These are phyloP conservation scores for Aureobasidium sp. DNA, from an alignment of 2,329 filamentous ascomycete species.

Conservation along the genomic window DNA sequence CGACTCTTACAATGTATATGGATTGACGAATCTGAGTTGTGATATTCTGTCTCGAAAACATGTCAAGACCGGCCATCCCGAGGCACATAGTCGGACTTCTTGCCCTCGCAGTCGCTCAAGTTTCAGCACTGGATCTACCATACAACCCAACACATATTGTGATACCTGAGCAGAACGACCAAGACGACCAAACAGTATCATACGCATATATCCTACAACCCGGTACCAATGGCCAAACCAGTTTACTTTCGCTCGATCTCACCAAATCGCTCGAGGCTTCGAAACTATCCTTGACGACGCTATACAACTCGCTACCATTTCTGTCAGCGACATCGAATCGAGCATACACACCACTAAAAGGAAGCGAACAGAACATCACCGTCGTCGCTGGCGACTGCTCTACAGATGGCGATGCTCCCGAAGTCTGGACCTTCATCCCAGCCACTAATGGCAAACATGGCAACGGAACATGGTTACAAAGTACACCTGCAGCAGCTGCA, in stretches of 20 bases:
- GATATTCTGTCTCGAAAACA: neutral
- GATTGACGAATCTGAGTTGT: neutral
- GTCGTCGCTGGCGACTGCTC: slow-evolving; percentile 69
- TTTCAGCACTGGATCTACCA: slow-evolving; percentile 43
- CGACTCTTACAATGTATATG: neutral
- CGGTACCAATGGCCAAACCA: slow-evolving; percentile 36
- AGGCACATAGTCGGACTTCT: slow-evolving; percentile 7
- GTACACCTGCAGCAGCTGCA: slow-evolving; percentile 24
- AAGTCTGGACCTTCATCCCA: slow-evolving; percentile 61
- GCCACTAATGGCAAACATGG: slow-evolving; percentile 32
- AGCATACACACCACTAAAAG: slow-evolving; percentile 60
- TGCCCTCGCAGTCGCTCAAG: neutral
- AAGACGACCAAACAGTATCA: slow-evolving; percentile 26
- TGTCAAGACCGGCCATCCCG: slow-evolving; percentile 3
- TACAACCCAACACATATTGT: slow-evolving; percentile 73
- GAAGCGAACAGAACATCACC: slow-evolving; percentile 59
- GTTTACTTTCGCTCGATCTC: slow-evolving; percentile 59
- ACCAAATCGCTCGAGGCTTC: slow-evolving; percentile 47
- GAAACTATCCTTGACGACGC: slow-evolving; percentile 33
- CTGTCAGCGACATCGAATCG: slow-evolving; percentile 40
- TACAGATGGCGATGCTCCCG: slow-evolving; percentile 38
- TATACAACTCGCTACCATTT: slow-evolving; percentile 56
- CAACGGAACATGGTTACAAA: slow-evolving; percentile 48
- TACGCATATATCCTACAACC: slow-evolving; percentile 64
- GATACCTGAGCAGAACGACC: slow-evolving; percentile 36